Conservation (phyloP, 768 basidiomycete species). For the Leccinum uliginosum region DNA sequence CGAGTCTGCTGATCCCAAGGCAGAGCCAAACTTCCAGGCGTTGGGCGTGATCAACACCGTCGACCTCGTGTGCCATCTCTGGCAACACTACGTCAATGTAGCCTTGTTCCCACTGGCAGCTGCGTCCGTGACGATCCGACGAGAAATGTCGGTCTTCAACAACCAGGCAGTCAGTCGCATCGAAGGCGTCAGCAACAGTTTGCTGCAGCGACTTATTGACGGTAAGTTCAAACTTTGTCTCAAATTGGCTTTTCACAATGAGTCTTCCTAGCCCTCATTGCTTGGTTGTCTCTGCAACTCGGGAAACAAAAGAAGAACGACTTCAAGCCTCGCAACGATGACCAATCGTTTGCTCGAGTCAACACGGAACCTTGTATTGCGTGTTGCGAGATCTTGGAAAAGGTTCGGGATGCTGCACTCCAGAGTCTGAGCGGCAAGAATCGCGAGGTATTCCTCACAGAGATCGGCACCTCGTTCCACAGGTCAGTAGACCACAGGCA, state of each 20-base stretch:
- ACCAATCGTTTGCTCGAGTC: conserved; percentile 87
- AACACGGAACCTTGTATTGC: conserved; percentile 90
- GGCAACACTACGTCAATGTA: conserved; percentile 94
- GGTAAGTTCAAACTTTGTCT: conserved; percentile 42
- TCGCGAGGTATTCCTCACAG: conserved; percentile 84
- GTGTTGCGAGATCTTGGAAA: conserved; percentile 83
- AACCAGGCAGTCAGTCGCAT: conserved; percentile 81
- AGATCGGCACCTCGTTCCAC: conserved; percentile 93
- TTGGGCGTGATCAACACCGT: conserved; percentile 62
- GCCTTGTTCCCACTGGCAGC: conserved; percentile 85
- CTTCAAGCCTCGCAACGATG: conserved; percentile 96
- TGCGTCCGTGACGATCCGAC: conserved; percentile 78
- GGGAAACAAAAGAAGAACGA: conserved; percentile 93
- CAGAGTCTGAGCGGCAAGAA: conserved; percentile 89
- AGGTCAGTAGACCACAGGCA: conserved; percentile 41
- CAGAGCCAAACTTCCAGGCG: conserved; percentile 74
- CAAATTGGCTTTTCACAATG: not conserved
- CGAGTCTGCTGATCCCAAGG: conserved; percentile 68
- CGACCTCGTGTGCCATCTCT: conserved; percentile 90
- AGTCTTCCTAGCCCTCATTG: conserved; percentile 51
- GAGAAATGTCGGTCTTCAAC: conserved; percentile 92
- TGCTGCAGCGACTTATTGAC: conserved; percentile 81
- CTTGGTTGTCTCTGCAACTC: conserved; percentile 73
- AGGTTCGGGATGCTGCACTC: conserved; percentile 70
- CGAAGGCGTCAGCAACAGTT: conserved; percentile 74